Conservation (phyloP, 2,329 filamentous ascomycete species). For the Metarhizium guizhouense region DNA sequence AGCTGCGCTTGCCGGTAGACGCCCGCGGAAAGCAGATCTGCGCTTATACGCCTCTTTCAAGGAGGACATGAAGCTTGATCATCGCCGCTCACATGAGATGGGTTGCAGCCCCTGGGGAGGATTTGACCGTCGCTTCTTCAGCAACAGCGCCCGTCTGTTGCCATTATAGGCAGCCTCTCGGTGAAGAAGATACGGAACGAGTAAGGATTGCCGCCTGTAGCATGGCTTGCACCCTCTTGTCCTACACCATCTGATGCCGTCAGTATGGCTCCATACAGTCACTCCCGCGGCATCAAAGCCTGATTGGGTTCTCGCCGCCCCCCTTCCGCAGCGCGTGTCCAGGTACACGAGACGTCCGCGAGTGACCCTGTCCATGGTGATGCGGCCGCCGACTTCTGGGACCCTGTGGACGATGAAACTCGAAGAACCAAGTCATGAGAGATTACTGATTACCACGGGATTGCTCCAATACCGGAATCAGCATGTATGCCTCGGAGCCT, state of each 20-base stretch:
- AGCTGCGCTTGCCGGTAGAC: neutral
- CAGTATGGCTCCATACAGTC: neutral
- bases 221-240: neutral
- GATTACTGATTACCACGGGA: neutral
- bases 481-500: too few species aligned
- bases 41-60: slow-evolving; percentile 4
- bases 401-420: neutral
- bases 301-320: too few species aligned
- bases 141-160: neutral
- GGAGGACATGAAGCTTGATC: slow-evolving; percentile 6
- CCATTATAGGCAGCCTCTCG: neutral
- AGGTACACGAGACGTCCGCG: neutral
- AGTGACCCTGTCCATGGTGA: neutral
- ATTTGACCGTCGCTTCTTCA: neutral
- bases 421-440: neutral
- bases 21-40: slow-evolving; percentile 4
- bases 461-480: neutral
- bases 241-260: neutral
- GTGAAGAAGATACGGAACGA: neutral
- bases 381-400: neutral
- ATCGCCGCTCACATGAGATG: slow-evolving; percentile 10
- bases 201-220: too few species aligned
- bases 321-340: neutral
- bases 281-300: neutral
- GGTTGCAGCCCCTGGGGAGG: neutral